A percentile compares a stretch with the other conserved stretches of the same genome.
Conservation (phyloP, 192 early-diverging fungal species). For the Coemansia sp. region DNA sequence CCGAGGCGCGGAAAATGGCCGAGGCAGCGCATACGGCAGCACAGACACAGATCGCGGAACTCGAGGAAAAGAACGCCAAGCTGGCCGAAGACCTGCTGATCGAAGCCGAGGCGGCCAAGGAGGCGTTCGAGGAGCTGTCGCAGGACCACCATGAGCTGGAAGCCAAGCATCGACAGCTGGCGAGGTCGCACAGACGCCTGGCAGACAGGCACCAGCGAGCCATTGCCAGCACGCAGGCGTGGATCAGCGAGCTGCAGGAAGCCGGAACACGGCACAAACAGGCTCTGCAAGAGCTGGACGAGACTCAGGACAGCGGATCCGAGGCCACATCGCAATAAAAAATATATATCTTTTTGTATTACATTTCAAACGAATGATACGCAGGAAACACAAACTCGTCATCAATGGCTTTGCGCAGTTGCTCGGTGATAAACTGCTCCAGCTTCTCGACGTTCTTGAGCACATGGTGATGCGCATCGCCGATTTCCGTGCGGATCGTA, state of each 20-base stretch:
- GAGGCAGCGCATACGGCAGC: slow-evolving; percentile 18
- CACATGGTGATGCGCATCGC: slow-evolving; percentile 56
- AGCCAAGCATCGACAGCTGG: slow-evolving; percentile 22
- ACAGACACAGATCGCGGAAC: slow-evolving; percentile 15
- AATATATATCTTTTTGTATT: not conserved
- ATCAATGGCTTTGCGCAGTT: slow-evolving; percentile 73
- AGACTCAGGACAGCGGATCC: slow-evolving; percentile 2
- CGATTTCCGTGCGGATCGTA: slow-evolving; percentile 44
- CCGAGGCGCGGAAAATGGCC: slow-evolving; percentile 10
- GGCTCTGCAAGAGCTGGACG: slow-evolving; percentile 10
- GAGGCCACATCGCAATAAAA: not conserved
- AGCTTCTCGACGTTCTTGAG: slow-evolving; percentile 84
- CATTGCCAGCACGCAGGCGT: slow-evolving; percentile 53
- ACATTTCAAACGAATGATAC: slow-evolving; percentile 64
- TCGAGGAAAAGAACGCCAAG: slow-evolving; percentile 28
- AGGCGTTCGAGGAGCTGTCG: slow-evolving; percentile 47
- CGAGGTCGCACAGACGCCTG: slow-evolving; percentile 22
- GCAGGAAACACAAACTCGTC: slow-evolving; percentile 79
- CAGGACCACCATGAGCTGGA: slow-evolving; percentile 45
- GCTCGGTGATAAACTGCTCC: slow-evolving; percentile 76
- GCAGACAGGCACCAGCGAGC: slow-evolving; percentile 28
- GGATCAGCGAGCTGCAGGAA: slow-evolving; percentile 49
- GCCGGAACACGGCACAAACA: slow-evolving; percentile 28
- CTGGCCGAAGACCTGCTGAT: slow-evolving; percentile 49
- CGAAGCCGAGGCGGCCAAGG: slow-evolving; percentile 44